Percentiles rank a stretch among this genome's conserved stretches.
These are phyloP conservation scores for Isatis lusitanica DNA, from an alignment of 441 rosid genomes.

Conservation along the genomic window DNA sequence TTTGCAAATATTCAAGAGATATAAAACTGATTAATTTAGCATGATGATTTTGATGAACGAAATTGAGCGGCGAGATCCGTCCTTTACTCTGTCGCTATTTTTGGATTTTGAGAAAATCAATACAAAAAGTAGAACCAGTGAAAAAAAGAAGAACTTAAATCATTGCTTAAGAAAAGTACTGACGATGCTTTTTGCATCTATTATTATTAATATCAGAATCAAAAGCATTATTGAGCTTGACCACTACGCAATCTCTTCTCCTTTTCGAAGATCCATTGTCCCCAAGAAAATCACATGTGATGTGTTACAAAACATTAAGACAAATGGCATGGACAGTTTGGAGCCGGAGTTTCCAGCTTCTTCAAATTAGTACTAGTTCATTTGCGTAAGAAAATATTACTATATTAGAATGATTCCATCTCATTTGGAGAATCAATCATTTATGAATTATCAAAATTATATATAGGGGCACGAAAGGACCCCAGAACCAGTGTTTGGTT, in stretches of 20 bases:
- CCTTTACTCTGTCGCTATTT: slow-evolving; percentile 5
- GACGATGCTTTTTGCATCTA: not conserved
- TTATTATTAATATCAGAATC: not conserved
- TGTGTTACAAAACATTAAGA: slow-evolving; percentile 15
- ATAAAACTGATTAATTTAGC: no score
- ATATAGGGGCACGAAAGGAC: not conserved
- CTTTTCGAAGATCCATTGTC: slow-evolving; percentile 11
- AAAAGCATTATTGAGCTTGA: not conserved
- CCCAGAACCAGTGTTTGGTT: not conserved
- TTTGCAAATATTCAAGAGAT: no score
- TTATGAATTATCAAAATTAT: not conserved
- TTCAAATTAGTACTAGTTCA: not conserved
- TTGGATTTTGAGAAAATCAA: not conserved
- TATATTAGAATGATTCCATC: not conserved
- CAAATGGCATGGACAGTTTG: slow-evolving; percentile 11
- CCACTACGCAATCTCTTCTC: slow-evolving; percentile 1
- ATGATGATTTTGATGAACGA: no score
- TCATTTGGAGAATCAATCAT: slow-evolving; percentile 5
- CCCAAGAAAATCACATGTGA: slow-evolving; percentile 23
- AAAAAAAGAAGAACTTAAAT: not conserved
- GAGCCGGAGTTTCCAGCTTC: not conserved
- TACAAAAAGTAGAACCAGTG: not conserved
- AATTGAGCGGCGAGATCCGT: slow-evolving; percentile 9
- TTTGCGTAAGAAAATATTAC: not conserved
- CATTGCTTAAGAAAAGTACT: slow-evolving; percentile 14